Conservation (phyloP, 1,139 yeast species). For the Diutina neorugosa region DNA sequence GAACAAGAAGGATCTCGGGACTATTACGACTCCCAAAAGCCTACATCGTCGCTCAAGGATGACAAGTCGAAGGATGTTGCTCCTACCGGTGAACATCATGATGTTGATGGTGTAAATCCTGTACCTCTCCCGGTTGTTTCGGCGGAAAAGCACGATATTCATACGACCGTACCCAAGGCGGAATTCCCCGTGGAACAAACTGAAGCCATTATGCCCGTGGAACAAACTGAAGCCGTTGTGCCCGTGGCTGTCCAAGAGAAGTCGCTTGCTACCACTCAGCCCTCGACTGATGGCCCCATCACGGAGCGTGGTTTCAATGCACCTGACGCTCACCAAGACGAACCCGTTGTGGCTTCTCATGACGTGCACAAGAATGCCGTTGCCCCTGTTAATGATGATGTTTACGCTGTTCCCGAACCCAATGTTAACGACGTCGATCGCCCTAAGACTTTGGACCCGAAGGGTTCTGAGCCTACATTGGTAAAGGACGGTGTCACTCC, state of each 20-base stretch:
- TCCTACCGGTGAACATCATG: background rate
- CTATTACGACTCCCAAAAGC: background rate
- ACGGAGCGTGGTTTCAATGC: background rate
- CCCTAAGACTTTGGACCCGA: slow-evolving; percentile 3
- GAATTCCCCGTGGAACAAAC: background rate
- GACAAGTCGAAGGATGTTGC: background rate
- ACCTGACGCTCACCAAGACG: background rate
- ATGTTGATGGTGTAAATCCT: background rate
- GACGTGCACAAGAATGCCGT: background rate
- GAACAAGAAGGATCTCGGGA: background rate
- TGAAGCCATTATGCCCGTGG: background rate
- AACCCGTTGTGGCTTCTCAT: background rate
- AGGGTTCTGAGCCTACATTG: background rate
- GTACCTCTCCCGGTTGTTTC: background rate
- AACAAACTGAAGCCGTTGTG: background rate
- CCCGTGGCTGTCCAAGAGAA: background rate
- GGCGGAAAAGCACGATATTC: background rate
- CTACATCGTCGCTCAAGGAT: background rate
- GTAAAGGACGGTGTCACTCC: background rate
- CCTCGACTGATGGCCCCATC: background rate
- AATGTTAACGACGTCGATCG: background rate
- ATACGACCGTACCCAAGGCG: background rate
- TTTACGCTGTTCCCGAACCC: background rate
- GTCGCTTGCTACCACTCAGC: background rate
- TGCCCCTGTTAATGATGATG: background rate